These are phyloP conservation scores for Blastomyces emzantsi DNA, from an alignment of 2,329 filamentous ascomycete genomes.

Conservation along the genomic window DNA sequence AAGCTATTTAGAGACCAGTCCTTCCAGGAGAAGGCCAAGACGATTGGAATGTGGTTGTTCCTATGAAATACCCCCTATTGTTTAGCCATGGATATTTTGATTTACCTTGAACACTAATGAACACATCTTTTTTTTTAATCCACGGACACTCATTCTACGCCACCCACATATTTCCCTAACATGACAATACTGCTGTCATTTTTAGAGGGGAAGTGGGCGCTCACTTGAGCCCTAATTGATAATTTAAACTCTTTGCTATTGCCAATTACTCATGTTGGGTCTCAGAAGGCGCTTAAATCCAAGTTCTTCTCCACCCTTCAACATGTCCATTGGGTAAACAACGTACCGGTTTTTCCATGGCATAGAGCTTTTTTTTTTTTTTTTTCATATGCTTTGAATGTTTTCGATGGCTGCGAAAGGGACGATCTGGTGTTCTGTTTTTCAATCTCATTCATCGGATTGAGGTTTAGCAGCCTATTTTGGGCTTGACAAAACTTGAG, in stretches of 20 bases:
- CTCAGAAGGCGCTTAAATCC: too few relatives aligned
- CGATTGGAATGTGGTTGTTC: slow-evolving; percentile 34
- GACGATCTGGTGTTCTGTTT: not conserved
- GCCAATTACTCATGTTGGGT: too few relatives aligned
- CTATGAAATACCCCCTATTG: slow-evolving; percentile 19
- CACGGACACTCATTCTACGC: too few relatives aligned
- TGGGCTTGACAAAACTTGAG: not conserved
- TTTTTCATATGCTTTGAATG: not conserved
- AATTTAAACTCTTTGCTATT: too few relatives aligned
- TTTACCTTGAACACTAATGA: not conserved
- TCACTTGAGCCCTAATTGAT: too few relatives aligned
- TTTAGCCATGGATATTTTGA: not conserved
- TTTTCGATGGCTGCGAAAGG: not conserved
- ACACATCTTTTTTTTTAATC: not conserved
- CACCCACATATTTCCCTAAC: too few relatives aligned
- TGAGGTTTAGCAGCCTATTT: not conserved
- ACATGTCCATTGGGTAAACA: not conserved
- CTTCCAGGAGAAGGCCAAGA: slow-evolving; percentile 23
- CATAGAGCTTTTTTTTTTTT: too few relatives aligned
- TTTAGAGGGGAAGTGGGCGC: too few relatives aligned
- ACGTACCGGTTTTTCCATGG: not conserved
- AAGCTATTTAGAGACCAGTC: slow-evolving; percentile 15
- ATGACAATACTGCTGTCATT: too few relatives aligned
- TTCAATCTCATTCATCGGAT: not conserved
- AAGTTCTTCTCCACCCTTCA: too few relatives aligned